Percentiles rank a stretch among this genome's conserved stretches.
These are phyloP conservation scores for Cardamine occulta DNA, from an alignment of 345 rosid species.

Conservation along the genomic window DNA sequence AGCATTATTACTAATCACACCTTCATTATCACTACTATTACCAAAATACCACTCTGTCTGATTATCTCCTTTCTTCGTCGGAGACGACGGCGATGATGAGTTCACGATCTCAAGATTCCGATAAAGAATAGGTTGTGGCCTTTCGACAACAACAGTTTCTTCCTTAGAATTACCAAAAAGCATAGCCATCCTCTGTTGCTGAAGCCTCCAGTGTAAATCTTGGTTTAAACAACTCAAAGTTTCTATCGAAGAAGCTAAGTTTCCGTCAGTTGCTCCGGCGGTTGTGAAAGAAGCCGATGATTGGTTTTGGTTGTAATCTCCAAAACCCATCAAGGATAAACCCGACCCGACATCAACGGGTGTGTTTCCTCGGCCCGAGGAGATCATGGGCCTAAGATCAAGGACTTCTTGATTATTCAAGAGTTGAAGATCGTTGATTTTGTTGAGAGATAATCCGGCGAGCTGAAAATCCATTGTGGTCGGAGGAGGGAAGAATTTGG, in stretches of 20 bases:
- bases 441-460: constrained; percentile 62
- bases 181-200: constrained; percentile 84
- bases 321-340: constrained; percentile 56
- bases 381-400: constrained; percentile 44
- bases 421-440: constrained; percentile 50
- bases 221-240: constrained; percentile 91
- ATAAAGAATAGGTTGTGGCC: constrained; percentile 46
- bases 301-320: constrained; percentile 38
- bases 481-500: constrained; percentile 58
- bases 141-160: constrained; percentile 45
- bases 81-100: constrained; percentile 32
- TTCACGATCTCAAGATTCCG: constrained; percentile 41
- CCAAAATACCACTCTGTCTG: constrained; percentile 49
- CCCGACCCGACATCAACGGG: constrained; percentile 49
- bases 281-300: constrained; percentile 43
- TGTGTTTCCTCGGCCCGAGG: constrained; percentile 21
- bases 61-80: constrained; percentile 37
- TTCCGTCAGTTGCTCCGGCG: constrained; percentile 55
- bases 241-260: constrained; percentile 83
- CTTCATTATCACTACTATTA: constrained; percentile 39
- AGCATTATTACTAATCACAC: constrained; percentile 33
- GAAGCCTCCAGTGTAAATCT: constrained; percentile 98
- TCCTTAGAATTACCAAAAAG: constrained; percentile 55
- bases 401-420: constrained; percentile 49
- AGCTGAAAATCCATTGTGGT: constrained; percentile 86